Base-by-base conservation (phyloP, 768 basidiomycete genomes). In the Hirschioporus abietinus region DNA sequence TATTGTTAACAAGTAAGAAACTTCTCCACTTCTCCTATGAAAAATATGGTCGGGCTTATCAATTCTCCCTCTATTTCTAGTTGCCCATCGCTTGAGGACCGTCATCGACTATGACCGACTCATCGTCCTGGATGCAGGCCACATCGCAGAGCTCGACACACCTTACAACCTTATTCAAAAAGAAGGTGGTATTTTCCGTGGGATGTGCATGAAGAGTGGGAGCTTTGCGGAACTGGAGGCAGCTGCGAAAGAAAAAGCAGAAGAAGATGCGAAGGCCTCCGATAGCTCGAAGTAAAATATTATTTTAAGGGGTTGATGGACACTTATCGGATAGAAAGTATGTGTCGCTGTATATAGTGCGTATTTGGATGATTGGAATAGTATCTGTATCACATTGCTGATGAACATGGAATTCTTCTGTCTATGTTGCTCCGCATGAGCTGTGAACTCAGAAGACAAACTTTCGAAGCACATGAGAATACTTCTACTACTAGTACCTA, bases 21-120 rank as follows among this genome's bases (percentile, higher is more conserved):
- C 20, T 75, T 74, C 15, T 20, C 4, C 42, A 1, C 42, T 20
- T 20, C 75, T 65, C 18, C 23, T 1, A 2, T 61, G 60, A 17
- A 27, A n/a, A 10, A 34, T 26, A 35, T 36, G 8, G 20, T 8
- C n/a, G 9, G n/a, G 20, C 60, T 61, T 15, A 61, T 25, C 12
- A 61, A 61, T 25, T 61, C 17, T 61, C 17, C 60, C 72, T 68
- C 63, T 68, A 68, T 73, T 62, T 71, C 66, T 65, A 84, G 88
- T 93, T 63, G 90, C 91, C 0, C 91, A 93, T 75, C 83, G 92
- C 57, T 76, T 93, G 66, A 82, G 84, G 64, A 92, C 91, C 0
- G 86, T 93, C 65, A 91, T 92, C 67, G 91, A 95, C 76, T 89
- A 95, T 71, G 89, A 90, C 76, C 81, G 88, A 34, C 76, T 95